Evolutionary conservation across 805 yeast genomes (phyloP), one percentile per base, ranked within the genome.

Genomic region (Cyberlindnera galapagoensis): DNA sequence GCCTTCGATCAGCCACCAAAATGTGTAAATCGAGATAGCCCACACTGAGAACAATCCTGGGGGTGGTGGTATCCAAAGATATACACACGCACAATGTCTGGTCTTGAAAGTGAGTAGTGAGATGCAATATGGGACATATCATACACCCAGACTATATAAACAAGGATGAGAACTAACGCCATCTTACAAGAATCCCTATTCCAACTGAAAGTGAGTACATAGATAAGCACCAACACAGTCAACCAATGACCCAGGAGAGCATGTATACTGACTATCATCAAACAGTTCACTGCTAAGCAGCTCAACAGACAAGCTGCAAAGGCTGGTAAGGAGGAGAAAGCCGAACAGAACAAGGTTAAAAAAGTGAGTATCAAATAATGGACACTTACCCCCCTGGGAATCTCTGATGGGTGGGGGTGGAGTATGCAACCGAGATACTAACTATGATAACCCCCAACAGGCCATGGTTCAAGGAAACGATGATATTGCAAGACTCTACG

Each of bases 401-500:
- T n/a, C n/a, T n/a, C n/a, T n/a, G n/a, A n/a, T n/a, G n/a, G n/a
- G n/a, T n/a, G n/a, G n/a, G n/a, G n/a, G n/a, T n/a, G n/a, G n/a
- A n/a, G n/a, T n/a, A n/a, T n/a, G n/a, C n/a, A n/a, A n/a, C n/a
- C n/a, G n/a, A n/a, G n/a, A n/a, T n/a, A n/a, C n/a, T n/a, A n/a
- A n/a, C n/a, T n/a, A n/a, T n/a, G n/a, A n/a, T n/a, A n/a, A n/a
- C n/a, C n/a, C n/a, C n/a, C n/a, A n/a, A 8, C n/a, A 36, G 67
- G 95, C 95, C 2, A 65, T 86, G 63, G 65, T 67, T 30, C 86
- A 80, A 45, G 95, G 95, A 12, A 80, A 81, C 54, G 81, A 79
- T 47, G 98, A 92, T 53, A 87, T 92, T 39, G 97, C 97, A 0
- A 81, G 77, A 52, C 70, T 92, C 27, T 90, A 92, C 50, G 98